Evolutionary conservation across 164 flowering plant genomes (phyloP), one percentile per base, ranked within the genome.

Genomic region (Akebia trifoliata): DNA sequence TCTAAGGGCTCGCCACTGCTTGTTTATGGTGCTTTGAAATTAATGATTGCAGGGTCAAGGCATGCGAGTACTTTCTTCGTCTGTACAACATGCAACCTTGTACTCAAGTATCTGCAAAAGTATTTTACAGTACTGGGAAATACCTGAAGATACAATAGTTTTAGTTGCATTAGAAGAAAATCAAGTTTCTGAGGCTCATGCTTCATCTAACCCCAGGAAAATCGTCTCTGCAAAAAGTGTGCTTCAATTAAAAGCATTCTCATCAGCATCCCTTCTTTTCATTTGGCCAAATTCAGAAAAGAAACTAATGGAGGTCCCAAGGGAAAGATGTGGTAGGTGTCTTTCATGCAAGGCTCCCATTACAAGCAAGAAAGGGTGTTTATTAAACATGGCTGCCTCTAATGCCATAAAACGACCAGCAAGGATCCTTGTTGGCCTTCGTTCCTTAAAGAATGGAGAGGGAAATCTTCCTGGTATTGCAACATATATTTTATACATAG

Each of bases 321-420:
- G 96, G 68, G 99, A 90, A 74, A 84, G 90, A 77, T 94, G 99
- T 80, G 88, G 90, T 58, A 90, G 99, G 99, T 94, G 99, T 73
- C 62, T 80, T 74, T 69, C 82, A 57, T 94, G 99, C 72, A 79
- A 75, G 74, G 78, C 79, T 44, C 46, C 76, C 38, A 63, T 61
- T 43, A 34, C 72, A 25, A 79, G 82, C 74, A 88, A 69, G 80
- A 87, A 71, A 69, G 96, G 84, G 35, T 94, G 99, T 69, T 70
- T 87, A 72, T 66, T 94, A 55, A 94, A 90, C 74, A 67, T 84
- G 38, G 96, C 93, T 61, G 86, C 85, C 24, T 63, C 71, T 21
- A 74, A 67, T 79, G 85, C 86, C 50, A 70, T 77, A 40, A 90
- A 69, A 76, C 77, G 87, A 56, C 71, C 83, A 31, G 64, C 67